Evolutionary conservation across 1,284 basidiomycete species (phyloP), one percentile per base, ranked within the genome.

Genomic region (Apiotrichum veenhuisii): DNA sequence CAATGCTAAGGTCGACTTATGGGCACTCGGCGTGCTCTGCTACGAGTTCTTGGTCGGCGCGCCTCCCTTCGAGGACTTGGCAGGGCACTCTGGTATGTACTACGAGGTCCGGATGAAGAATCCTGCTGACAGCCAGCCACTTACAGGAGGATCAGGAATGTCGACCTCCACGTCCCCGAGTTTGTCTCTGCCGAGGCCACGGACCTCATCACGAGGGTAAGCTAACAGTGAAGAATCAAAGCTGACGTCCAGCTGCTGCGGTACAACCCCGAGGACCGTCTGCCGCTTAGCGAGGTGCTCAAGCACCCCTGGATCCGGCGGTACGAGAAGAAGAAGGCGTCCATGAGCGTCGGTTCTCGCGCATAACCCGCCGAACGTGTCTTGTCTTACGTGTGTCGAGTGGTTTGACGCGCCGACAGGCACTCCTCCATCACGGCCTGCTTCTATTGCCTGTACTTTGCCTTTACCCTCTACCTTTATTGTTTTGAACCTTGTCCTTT

Each of bases 1-100:
- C 56, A 76, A 65, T 34, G 69, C 73, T 12, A 64, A 71, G 48
- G 76, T 77, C 22, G 96, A 98, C 69, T 83, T 94, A 52, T 99
- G 96, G 96, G 95, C 96, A 0, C 80, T 99, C 12, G 96, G 96
- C 42, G 95, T 98, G 5, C 81, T 99, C 57, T 89, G 87, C 1
- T 99, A 92, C 75, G 96, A 99, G 76, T 98, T 98, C 74, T 78
- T 98, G 54, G 85, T 87, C 57, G 96, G 96, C 2, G 83, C 83
- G 12, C 93, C 96, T 5, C 96, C 96, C 0, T 99, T 99, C 65
- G 96, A 98, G 63, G 68, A 94, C 71, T 77, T 89, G 55, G 83
- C 77, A 55, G 89, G 89, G 34, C 83, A 86, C 46, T 83, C 83
- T 52, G 87, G 89, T 90, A 64, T 46, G 52, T 42, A 23, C 7